Evolutionary conservation across 2,329 filamentous ascomycete genomes (phyloP).

Genomic region (Aureobasidium sp.): DNA sequence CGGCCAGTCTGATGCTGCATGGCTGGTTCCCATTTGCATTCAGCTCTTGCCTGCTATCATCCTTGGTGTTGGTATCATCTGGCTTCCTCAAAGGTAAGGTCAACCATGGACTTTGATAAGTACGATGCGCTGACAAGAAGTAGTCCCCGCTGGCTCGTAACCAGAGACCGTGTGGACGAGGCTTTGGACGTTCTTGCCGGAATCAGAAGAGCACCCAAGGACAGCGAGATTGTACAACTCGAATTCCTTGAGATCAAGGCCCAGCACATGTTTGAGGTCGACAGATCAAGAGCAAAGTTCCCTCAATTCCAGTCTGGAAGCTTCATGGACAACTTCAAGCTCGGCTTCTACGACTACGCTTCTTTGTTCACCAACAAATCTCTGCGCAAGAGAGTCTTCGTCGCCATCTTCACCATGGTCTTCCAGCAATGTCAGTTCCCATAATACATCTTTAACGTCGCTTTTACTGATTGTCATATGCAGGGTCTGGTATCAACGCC

Average conservation of each 20-base stretch:
- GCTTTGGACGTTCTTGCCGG: constrained; percentile 17
- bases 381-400: constrained; percentile 8
- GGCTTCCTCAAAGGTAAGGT: constrained; percentile 10
- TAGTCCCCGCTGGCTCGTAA: constrained; percentile 22
- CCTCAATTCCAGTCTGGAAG: constrained; percentile 30
- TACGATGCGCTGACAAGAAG: neutral
- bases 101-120: neutral
- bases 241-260: constrained; percentile 25
- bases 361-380: constrained; percentile 13
- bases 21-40: constrained; percentile 64
- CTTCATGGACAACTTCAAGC: constrained; percentile 8
- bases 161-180: constrained; percentile 20
- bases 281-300: constrained; percentile 15
- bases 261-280: constrained; percentile 20
- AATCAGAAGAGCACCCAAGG: constrained; percentile 17
- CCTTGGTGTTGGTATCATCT: constrained; percentile 61
- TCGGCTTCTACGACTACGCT: constrained; percentile 10
- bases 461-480: neutral
- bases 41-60: constrained; percentile 60
- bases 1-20: constrained; percentile 38
- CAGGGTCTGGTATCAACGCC: constrained; percentile 32
- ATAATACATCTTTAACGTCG: neutral
- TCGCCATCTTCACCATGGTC: constrained; percentile 10
- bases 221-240: constrained; percentile 18
- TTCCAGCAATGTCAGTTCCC: constrained; percentile 7